Percentiles rank a stretch among this genome's conserved stretches.
Conservation (phyloP, 164 flowering plant genomes). For the Buxus sempervirens region DNA sequence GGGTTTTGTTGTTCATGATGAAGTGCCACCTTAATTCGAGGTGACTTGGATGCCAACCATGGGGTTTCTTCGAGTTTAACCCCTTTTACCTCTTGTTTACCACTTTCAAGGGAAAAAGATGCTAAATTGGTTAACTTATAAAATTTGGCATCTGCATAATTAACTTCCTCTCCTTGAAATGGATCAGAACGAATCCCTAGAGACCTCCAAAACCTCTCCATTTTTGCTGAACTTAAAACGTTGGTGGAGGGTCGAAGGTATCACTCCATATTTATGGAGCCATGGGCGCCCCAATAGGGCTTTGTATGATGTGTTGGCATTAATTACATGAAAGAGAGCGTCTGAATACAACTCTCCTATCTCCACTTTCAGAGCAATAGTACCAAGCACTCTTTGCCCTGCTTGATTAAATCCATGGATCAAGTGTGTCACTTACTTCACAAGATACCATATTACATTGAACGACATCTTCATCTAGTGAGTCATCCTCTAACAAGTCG, state of each 20-base stretch:
- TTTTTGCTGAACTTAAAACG: slow-evolving; percentile 5
- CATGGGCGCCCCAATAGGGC: slow-evolving; percentile 7
- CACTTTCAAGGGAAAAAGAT: background rate
- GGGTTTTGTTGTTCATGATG: background rate
- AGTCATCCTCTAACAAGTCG: too few species aligned
- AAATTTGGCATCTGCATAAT: slow-evolving; percentile 14
- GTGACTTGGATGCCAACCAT: background rate
- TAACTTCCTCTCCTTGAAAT: slow-evolving; percentile 4
- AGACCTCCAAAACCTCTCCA: background rate
- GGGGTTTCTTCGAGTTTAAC: background rate
- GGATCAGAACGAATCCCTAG: slow-evolving; percentile 3
- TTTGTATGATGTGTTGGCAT: background rate
- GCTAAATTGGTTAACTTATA: background rate
- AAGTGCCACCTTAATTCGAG: background rate
- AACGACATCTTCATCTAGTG: too few species aligned
- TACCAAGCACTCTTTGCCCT: background rate
- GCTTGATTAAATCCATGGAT: background rate
- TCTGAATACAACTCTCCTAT: background rate
- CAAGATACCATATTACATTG: too few species aligned
- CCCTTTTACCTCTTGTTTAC: background rate
- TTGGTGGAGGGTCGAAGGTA: slow-evolving; percentile 10
- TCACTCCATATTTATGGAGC: slow-evolving; percentile 8
- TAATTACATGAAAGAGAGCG: slow-evolving; percentile 1
- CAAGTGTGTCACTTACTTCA: too few species aligned
- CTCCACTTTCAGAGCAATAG: background rate